Percentiles rank a stretch among this genome's conserved stretches.
These are phyloP conservation scores for Dothistroma septosporum DNA, from an alignment of 2,329 filamentous ascomycete genomes.

Conservation along the genomic window DNA sequence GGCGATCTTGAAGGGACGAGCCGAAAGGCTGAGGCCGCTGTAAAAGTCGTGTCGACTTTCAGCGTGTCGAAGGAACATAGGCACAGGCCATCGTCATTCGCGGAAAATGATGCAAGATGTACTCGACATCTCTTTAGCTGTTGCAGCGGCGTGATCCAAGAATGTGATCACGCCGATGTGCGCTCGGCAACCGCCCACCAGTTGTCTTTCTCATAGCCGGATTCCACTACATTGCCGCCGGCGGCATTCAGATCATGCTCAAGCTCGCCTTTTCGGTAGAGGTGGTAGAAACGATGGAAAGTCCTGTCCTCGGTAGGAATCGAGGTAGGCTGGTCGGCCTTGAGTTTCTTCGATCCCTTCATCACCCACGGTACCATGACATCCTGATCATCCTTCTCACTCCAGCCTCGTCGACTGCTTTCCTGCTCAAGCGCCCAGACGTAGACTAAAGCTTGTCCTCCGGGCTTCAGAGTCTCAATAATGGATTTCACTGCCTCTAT, in stretches of 20 bases:
- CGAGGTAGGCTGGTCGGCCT: conserved; percentile 15
- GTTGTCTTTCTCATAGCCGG: conserved; percentile 94
- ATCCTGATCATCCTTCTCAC: conserved; percentile 78
- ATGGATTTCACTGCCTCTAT: conserved; percentile 68
- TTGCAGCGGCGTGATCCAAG: neutral
- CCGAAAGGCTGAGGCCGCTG: neutral
- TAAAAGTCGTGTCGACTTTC: neutral
- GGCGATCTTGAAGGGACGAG: neutral
- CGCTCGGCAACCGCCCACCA: conserved; percentile 67
- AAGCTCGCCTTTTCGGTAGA: conserved; percentile 82
- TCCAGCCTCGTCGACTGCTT: conserved; percentile 81
- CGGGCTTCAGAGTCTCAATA: conserved; percentile 57
- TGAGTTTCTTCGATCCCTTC: conserved; percentile 37
- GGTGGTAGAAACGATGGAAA: conserved; percentile 89
- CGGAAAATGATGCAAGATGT: neutral
- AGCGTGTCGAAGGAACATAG: neutral
- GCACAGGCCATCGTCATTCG: neutral
- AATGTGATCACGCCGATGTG: neutral
- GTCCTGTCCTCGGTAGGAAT: conserved; percentile 44
- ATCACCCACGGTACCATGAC: conserved; percentile 95
- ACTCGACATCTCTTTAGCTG: neutral
- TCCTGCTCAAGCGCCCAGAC: conserved; percentile 96
- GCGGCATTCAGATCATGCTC: conserved; percentile 71
- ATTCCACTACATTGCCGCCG: conserved; percentile 70
- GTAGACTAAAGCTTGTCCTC: conserved; percentile 72